phyloP scores from a whole-genome alignment of 257 asterid genomes.

The Solanum sitiens region DNA sequence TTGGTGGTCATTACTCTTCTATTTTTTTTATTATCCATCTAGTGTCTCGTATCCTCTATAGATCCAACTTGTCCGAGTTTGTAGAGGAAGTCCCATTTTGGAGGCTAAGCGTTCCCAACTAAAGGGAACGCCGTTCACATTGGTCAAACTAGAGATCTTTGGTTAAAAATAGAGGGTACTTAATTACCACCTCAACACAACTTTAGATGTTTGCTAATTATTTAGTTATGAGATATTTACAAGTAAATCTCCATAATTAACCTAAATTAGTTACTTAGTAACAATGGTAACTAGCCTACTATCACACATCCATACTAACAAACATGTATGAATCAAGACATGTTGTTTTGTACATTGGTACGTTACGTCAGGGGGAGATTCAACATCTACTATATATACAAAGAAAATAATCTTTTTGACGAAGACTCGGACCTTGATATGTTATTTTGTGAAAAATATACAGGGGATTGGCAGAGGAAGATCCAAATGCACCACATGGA shows the following conservation, averaged over 20 bases:
- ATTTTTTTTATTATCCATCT: background rate
- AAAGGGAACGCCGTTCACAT: accelerated
- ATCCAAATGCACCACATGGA: slow-evolving; percentile 59
- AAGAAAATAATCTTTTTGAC: background rate
- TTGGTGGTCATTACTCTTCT: background rate
- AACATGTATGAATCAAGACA: background rate
- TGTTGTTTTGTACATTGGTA: background rate
- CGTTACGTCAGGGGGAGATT: background rate
- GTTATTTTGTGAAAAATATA: background rate
- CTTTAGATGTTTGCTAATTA: background rate
- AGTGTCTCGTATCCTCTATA: accelerated
- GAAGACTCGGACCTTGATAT: background rate
- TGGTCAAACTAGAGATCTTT: background rate
- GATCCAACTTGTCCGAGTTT: background rate
- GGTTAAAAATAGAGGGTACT: background rate
- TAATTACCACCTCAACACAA: background rate
- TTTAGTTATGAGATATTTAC: background rate
- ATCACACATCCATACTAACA: background rate
- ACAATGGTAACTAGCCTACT: background rate
- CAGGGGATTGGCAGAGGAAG: slow-evolving; percentile 84
- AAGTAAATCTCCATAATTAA: background rate
- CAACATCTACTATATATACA: background rate
- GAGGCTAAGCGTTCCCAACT: background rate
- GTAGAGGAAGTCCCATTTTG: accelerated
- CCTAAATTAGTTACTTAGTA: background rate